Evolutionary conservation across 2,329 filamentous ascomycete genomes (phyloP), one percentile per base, ranked within the genome.

Genomic region (Cadophora gregata): DNA sequence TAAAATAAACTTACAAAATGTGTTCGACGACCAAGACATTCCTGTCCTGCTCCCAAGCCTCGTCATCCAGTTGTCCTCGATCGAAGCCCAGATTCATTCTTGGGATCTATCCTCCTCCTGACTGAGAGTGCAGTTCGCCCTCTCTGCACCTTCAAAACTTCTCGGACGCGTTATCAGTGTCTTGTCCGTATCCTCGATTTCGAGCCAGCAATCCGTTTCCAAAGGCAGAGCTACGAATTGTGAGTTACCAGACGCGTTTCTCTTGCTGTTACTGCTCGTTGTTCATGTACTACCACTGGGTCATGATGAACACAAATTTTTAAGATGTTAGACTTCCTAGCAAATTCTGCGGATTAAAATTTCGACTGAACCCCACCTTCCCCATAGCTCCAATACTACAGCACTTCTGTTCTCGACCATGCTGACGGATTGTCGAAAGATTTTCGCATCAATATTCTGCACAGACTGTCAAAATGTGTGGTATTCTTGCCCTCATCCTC

Each of bases 401-500:
- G 42, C 45, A 59, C 14, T 31, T 27, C 25, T 61, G 21, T 64
- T 48, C 62, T 50, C 33, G 58, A 51, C 31, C 24, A 38, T 59
- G 58, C 69, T 71, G 56, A 71, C 61, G 12, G 8, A n/a, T 27
- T 60, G n/a, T 5, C 1, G 47, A 50, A 31, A 69, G 66, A 7
- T 48, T 10, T 56, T 64, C 38, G 29, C 21, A 19, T 24, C 25
- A 51, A 21, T 21, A 29, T 12, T 31, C 10, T 36, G 29, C 8
- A 12, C 16, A 55, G 16, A 48, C 3, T 59, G 12, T 21, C 73
- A 77, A 76, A 69, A 89, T 89, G 87, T 89, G 87, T 78, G 87
- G 87, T 74, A 86, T 89, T 71, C 80, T 88, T 65, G 87, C 82
- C 70, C 78, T 89, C 61, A 86, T 89, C 69, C 82, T 89, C 68